phyloP scores from a whole-genome alignment of 352 stramenopile genomes.

The Chrysophaeum taylorii region DNA sequence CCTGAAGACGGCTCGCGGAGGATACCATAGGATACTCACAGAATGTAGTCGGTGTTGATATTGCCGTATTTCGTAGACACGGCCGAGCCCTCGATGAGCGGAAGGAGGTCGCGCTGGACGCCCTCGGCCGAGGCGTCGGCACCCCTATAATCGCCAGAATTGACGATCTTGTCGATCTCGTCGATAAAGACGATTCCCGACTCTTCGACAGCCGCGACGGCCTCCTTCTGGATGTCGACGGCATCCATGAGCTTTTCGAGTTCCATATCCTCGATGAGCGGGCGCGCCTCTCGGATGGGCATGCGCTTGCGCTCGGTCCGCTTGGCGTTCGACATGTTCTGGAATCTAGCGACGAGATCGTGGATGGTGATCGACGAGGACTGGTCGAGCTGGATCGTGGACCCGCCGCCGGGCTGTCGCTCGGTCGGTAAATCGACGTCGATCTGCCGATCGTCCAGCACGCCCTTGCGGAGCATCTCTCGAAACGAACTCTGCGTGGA shows the following conservation, averaged over 20 bases:
- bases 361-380: neutral
- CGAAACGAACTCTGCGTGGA: slow-evolving; percentile 73
- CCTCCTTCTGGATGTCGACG: slow-evolving; percentile 60
- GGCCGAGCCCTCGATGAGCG: slow-evolving; percentile 93
- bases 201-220: slow-evolving; percentile 80
- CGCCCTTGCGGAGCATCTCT: slow-evolving; percentile 67
- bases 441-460: slow-evolving; percentile 60
- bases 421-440: slow-evolving; percentile 47
- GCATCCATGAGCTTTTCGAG: slow-evolving; percentile 77
- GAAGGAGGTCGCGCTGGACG: slow-evolving; percentile 94
- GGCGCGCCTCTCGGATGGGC: slow-evolving; percentile 79
- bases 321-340: slow-evolving; percentile 53
- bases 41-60: slow-evolving; percentile 97
- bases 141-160: slow-evolving; percentile 76
- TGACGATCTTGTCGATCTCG: slow-evolving; percentile 99
- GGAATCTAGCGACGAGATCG: neutral
- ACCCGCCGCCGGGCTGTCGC: slow-evolving; percentile 20
- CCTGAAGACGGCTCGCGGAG: no score
- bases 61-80: slow-evolving; percentile 94
- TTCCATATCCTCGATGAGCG: slow-evolving; percentile 87
- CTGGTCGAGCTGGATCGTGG: slow-evolving; percentile 25
- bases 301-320: slow-evolving; percentile 75
- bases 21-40: no score
- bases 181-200: slow-evolving; percentile 99
- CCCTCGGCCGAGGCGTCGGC: slow-evolving; percentile 93